Evolutionary conservation across 139 green algal genomes (phyloP), one percentile per base, ranked within the genome.

Genomic region (Micractinium sp.): DNA sequence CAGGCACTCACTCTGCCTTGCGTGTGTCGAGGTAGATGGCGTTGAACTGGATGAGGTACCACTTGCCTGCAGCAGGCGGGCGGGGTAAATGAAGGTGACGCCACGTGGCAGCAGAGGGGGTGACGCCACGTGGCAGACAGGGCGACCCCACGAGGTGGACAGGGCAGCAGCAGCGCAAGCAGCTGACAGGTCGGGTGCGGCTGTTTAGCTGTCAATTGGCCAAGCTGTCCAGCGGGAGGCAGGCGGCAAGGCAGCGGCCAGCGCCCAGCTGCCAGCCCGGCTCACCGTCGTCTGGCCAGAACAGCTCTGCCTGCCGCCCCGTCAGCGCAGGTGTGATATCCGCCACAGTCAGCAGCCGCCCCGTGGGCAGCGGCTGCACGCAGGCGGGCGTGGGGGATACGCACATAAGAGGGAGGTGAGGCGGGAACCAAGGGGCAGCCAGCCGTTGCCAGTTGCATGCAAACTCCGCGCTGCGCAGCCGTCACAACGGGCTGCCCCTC

Each of bases 281-380:
- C 85, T 96, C 92, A 20, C 91, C 90, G 92, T 99, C 96, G 87
- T 98, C 97, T 2, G 97, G 97, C 97, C 97, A 99, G 88, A 96
- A 98, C 36, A 99, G 91, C 95, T 98, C 95, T 41, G 95, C 95
- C 88, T 96, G 93, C 78, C 95, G 89, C 33, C 96, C 96, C 76
- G 92, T 92, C 22, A 98, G 89, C 23, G 87, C 73, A 1, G 90
- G 91, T 0, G 85, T 92, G 29, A 98, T 87, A 66, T 98, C 96
- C 7, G 27, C 31, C 33, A 67, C 41, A 4, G 80, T 91, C 7
- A 96, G 81, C 56, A 94, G 81, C 36, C 94, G 88, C 29, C 93
- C 93, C 20, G 89, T 93, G 29, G 92, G 86, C 73, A 93, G 85
- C 27, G 94, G 90, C 82, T 69, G 83, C 60, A 69, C 74, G 83